phyloP scores from a whole-genome alignment of 805 yeast genomes.

The Candida insectalens region DNA sequence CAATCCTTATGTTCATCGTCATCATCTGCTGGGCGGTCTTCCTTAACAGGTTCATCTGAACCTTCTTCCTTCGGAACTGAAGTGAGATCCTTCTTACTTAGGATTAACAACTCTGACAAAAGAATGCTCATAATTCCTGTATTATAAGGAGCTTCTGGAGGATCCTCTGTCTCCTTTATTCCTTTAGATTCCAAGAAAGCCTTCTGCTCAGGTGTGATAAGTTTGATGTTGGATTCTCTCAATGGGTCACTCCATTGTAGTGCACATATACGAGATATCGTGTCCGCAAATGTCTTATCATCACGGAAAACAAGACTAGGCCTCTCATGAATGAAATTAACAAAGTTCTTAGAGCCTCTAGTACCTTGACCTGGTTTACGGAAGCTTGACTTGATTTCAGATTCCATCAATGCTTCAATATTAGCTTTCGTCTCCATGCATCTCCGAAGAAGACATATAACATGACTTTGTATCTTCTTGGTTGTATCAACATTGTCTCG shows the following conservation, averaged over 20 bases:
- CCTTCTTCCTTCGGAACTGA: conserved; percentile 12
- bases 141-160: conserved; percentile 11
- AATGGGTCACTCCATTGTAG: conserved; percentile 13
- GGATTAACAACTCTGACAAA: conserved; percentile 52
- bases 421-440: conserved; percentile 56
- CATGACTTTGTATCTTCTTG: conserved; percentile 32
- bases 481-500: conserved; percentile 26
- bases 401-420: conserved; percentile 36
- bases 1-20: conserved; percentile 8
- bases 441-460: conserved; percentile 50
- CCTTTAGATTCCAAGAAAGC: conserved; percentile 13
- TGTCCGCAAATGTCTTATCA: conserved; percentile 15
- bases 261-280: conserved; percentile 14
- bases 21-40: conserved; percentile 13
- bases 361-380: no score
- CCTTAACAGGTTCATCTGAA: conserved; percentile 10
- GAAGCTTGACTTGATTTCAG: conserved; percentile 45
- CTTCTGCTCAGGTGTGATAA: conserved; percentile 16
- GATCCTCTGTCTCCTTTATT: conserved; percentile 11
- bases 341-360: no score
- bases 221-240: conserved; percentile 11
- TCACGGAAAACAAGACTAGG: conserved; percentile 35
- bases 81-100: conserved; percentile 18
- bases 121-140: conserved; percentile 57
- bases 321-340: conserved; percentile 35